Percentiles rank a stretch among this genome's conserved stretches.
These are phyloP conservation scores for Penicillium paradoxum DNA, from an alignment of 495 filamentous ascomycete species.

Conservation along the genomic window DNA sequence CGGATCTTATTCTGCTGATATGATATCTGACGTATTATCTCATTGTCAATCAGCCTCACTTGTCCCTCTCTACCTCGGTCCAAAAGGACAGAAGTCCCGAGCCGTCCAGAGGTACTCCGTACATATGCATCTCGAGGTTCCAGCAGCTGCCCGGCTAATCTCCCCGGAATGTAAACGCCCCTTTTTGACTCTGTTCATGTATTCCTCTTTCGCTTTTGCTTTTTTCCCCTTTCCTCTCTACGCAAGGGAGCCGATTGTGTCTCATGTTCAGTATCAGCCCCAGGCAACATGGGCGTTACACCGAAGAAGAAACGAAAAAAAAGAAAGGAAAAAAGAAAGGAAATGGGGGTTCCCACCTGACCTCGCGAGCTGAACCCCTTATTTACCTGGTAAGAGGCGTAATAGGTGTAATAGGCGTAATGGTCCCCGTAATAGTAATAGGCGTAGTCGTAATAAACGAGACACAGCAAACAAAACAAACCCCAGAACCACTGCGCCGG, in stretches of 20 bases:
- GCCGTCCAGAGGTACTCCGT: neutral
- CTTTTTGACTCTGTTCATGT: neutral
- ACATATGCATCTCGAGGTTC: neutral
- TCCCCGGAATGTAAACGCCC: slow-evolving; percentile 10
- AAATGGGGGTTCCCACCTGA: slow-evolving; percentile 14
- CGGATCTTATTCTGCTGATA: too few species aligned
- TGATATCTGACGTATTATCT: neutral
- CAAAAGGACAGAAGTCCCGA: too few species aligned
- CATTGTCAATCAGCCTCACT: slow-evolving; percentile 2
- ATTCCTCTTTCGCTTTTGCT: neutral
- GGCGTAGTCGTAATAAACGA: too few species aligned
- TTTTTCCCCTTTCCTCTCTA: slow-evolving; percentile 1
- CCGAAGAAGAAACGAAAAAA: slow-evolving; percentile 11
- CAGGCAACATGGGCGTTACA: slow-evolving; percentile 21
- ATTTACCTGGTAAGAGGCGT: too few species aligned
- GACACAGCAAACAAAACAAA: neutral
- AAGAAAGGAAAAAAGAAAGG: slow-evolving; percentile 7
- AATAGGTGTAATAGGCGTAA: too few species aligned
- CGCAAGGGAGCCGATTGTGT: slow-evolving; percentile 11
- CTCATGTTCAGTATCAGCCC: slow-evolving; percentile 22
- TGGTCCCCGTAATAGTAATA: too few species aligned
- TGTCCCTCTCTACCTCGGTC: too few species aligned
- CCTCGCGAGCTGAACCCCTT: neutral
- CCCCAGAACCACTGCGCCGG: slow-evolving; percentile 23
- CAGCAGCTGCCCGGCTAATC: slow-evolving; percentile 11